A percentile compares a stretch with the other conserved stretches of the same genome.
phyloP scores from a whole-genome alignment of 2,329 filamentous ascomycete species.

The Phialophora macrospora region DNA sequence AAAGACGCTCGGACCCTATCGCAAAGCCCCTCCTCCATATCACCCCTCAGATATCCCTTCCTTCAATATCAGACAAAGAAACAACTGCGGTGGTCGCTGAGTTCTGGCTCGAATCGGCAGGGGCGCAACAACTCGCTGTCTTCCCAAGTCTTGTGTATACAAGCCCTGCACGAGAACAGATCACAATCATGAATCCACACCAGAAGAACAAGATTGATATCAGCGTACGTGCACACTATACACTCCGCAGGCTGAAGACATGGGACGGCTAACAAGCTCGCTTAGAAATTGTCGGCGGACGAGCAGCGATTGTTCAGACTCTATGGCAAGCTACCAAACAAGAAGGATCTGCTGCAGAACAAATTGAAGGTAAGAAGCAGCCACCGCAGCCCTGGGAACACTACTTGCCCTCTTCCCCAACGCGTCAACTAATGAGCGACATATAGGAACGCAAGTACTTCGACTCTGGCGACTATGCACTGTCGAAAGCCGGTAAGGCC shows the following conservation, averaged over 20 bases:
- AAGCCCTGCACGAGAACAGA: constrained; percentile 5
- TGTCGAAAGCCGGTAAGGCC: constrained; percentile 96
- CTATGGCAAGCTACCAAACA: constrained; percentile 96
- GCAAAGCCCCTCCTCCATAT: constrained; percentile 5
- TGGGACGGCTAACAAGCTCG: neutral
- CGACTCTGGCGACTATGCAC: constrained; percentile 93
- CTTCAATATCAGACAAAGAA: neutral
- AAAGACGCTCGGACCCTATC: constrained; percentile 9
- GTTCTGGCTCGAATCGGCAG: neutral
- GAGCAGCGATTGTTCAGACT: constrained; percentile 96
- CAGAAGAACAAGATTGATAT: constrained; percentile 99
- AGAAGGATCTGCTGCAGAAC: constrained; percentile 95
- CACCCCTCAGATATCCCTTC: constrained; percentile 5
- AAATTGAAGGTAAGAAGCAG: constrained; percentile 74
- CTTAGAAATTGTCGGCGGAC: constrained; percentile 84
- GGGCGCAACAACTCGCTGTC: too few species aligned
- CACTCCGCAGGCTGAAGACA: neutral
- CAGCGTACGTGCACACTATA: constrained; percentile 57
- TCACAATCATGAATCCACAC: constrained; percentile 80
- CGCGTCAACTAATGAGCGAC: constrained; percentile 2
- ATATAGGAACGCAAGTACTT: constrained; percentile 92
- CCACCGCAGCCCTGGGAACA: neutral
- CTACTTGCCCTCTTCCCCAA: neutral
- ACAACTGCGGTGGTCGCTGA: neutral
- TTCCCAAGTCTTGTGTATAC: neutral